Conservation (phyloP, 257 asterid genomes). For the Scutellaria baicalensis region DNA sequence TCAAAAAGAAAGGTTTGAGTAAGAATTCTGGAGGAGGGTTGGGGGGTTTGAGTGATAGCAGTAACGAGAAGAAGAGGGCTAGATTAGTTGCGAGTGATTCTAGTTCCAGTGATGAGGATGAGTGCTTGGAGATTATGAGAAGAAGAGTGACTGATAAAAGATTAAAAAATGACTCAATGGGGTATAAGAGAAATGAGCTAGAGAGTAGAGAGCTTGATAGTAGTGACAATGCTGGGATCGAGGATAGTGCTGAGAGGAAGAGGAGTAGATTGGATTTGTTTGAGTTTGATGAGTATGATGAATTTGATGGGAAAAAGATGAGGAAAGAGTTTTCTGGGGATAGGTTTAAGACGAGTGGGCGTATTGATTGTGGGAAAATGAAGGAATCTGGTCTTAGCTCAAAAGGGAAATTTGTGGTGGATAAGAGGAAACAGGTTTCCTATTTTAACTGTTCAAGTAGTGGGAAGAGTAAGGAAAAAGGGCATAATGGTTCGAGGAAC, state of each 20-base stretch:
- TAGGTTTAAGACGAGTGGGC: constrained; percentile 22
- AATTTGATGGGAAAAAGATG: constrained; percentile 53
- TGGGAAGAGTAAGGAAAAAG: constrained; percentile 41
- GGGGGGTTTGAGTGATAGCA: constrained; percentile 32
- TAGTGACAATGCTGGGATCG: constrained; percentile 35
- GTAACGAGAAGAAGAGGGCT: constrained; percentile 48
- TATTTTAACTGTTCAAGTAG: constrained; percentile 39
- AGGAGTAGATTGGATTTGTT: constrained; percentile 72
- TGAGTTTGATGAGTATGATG: constrained; percentile 81
- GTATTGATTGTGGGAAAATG: constrained; percentile 24
- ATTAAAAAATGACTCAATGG: constrained; percentile 31
- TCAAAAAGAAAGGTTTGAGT: constrained; percentile 45
- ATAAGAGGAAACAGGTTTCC: constrained; percentile 44
- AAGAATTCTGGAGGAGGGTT: constrained; percentile 25
- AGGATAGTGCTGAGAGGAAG: constrained; percentile 43
- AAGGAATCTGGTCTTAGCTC: constrained; percentile 40
- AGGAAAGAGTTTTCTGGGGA: constrained; percentile 41
- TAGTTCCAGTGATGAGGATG: constrained; percentile 62
- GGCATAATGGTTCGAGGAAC: constrained; percentile 18
- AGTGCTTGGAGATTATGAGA: constrained; percentile 58
- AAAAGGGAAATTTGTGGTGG: constrained; percentile 33
- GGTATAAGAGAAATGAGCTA: constrained; percentile 28
- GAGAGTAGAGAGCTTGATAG: constrained; percentile 30
- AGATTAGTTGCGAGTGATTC: constrained; percentile 40
- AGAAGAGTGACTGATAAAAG: constrained; percentile 45